Evolutionary conservation across 768 basidiomycete genomes (phyloP).

Genomic region (Leccinum sublutescens): DNA sequence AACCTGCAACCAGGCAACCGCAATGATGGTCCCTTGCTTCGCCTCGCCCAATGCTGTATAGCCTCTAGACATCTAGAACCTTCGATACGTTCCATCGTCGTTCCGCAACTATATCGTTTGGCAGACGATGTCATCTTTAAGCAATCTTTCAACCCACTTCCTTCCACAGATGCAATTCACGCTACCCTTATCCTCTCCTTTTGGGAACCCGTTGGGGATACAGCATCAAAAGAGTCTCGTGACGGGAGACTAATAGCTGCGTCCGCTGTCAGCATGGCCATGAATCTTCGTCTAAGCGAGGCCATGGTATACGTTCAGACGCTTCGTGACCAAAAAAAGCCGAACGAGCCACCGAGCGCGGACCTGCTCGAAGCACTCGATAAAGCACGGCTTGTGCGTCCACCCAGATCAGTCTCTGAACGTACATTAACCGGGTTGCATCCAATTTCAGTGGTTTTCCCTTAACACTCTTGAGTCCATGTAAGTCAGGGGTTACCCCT

Average conservation of each 20-base stretch:
- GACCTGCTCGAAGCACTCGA: constrained; percentile 36
- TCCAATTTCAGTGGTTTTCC: constrained; percentile 37
- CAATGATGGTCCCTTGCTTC: constrained; percentile 35
- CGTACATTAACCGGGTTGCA: constrained; percentile 16
- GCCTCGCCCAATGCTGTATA: constrained; percentile 46
- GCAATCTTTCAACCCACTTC: constrained; percentile 42
- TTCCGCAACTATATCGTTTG: constrained; percentile 41
- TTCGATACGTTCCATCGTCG: constrained; percentile 33
- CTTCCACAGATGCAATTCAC: constrained; percentile 41
- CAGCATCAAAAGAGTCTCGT: constrained; percentile 29
- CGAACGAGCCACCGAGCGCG: constrained; percentile 23
- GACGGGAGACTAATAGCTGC: constrained; percentile 42
- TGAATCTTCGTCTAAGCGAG: constrained; percentile 40
- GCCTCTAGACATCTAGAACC: constrained; percentile 44
- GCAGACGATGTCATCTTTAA: constrained; percentile 39
- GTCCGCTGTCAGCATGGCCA: constrained; percentile 46
- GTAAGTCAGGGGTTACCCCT: constrained; percentile 22
- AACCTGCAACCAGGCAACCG: constrained; percentile 35
- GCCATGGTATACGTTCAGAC: constrained; percentile 34
- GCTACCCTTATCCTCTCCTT: constrained; percentile 43
- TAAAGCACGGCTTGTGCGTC: constrained; percentile 39
- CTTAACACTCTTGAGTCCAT: constrained; percentile 40
- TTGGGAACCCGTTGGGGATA: constrained; percentile 42
- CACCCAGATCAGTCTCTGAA: constrained; percentile 3
- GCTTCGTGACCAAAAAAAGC: constrained; percentile 31